Conservation (phyloP, 2,329 filamentous ascomycete species). For the Colletotrichum melonis region DNA sequence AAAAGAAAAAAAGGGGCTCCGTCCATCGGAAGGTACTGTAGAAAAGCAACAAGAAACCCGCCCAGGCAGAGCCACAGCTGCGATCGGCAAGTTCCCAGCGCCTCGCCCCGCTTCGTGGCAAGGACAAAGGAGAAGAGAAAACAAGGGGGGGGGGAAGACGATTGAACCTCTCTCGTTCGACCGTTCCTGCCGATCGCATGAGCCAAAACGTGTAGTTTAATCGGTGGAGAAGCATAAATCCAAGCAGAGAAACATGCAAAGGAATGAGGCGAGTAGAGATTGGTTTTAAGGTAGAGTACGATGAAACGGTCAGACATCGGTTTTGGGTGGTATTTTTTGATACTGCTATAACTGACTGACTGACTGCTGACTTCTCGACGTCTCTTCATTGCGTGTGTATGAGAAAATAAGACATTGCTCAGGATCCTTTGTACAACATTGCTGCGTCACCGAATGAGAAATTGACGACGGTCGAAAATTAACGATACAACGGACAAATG, state of each 20-base stretch:
- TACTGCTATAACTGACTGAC: background rate
- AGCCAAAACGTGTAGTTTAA: conserved; percentile 18
- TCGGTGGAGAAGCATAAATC: conserved; percentile 9
- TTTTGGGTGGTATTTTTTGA: background rate
- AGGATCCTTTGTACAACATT: background rate
- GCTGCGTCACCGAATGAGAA: background rate
- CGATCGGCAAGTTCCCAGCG: background rate
- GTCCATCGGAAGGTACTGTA: background rate
- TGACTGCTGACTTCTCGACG: background rate
- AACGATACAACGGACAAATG: background rate
- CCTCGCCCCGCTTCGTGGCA: background rate
- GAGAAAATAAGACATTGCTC: background rate
- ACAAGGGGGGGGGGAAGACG: background rate
- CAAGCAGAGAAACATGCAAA: background rate
- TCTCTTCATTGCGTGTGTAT: background rate
- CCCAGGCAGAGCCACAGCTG: background rate
- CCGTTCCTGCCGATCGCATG: conserved; percentile 10
- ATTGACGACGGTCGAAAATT: background rate
- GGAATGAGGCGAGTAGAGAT: background rate
- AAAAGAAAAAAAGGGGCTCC: background rate
- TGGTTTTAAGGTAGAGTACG: background rate
- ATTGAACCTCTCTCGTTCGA: background rate
- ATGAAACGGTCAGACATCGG: background rate
- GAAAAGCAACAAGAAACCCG: conserved; percentile 8
- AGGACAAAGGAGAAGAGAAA: background rate